Evolutionary conservation across 352 stramenopile species (phyloP).

Genomic region (Plasmopara halstedii): DNA sequence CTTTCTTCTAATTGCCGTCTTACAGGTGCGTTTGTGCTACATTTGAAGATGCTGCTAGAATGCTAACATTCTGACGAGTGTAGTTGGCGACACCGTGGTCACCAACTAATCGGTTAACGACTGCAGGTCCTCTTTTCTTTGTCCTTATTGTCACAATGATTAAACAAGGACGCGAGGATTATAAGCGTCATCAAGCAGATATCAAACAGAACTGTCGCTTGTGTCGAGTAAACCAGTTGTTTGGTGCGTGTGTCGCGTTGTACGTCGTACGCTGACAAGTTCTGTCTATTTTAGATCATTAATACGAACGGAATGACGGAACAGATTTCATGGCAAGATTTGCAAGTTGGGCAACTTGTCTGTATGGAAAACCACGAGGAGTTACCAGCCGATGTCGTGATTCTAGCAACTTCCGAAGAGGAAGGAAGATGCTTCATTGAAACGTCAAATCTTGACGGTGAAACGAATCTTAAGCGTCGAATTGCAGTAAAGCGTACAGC

Average conservation of each 20-base stretch:
- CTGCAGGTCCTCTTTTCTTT: slow-evolving; percentile 56
- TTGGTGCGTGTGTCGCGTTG: neutral
- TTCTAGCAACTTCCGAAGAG: slow-evolving; percentile 66
- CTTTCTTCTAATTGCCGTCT: slow-evolving; percentile 89
- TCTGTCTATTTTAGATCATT: slow-evolving; percentile 28
- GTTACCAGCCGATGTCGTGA: slow-evolving; percentile 84
- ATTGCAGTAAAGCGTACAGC: slow-evolving; percentile 39
- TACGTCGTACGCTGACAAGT: too few species aligned
- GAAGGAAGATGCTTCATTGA: slow-evolving; percentile 78
- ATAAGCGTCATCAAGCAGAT: slow-evolving; percentile 60
- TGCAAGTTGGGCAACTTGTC: slow-evolving; percentile 75
- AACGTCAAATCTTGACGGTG: slow-evolving; percentile 82
- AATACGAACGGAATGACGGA: slow-evolving; percentile 33
- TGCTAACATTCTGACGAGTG: neutral
- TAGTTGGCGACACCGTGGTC: slow-evolving; percentile 58
- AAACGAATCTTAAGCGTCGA: slow-evolving; percentile 84
- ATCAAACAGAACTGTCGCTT: slow-evolving; percentile 50
- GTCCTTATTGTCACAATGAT: slow-evolving; percentile 69
- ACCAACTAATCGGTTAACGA: slow-evolving; percentile 68
- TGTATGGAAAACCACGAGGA: slow-evolving; percentile 76
- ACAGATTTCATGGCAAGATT: slow-evolving; percentile 52
- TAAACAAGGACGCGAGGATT: slow-evolving; percentile 66
- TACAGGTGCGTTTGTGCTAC: slow-evolving; percentile 50
- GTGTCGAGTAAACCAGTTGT: slow-evolving; percentile 28
- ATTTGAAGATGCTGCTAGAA: neutral